Evolutionary conservation across 371 early-diverging fungal genomes (phyloP), one percentile per base, ranked within the genome.

Genomic region (Smittium culicis): DNA sequence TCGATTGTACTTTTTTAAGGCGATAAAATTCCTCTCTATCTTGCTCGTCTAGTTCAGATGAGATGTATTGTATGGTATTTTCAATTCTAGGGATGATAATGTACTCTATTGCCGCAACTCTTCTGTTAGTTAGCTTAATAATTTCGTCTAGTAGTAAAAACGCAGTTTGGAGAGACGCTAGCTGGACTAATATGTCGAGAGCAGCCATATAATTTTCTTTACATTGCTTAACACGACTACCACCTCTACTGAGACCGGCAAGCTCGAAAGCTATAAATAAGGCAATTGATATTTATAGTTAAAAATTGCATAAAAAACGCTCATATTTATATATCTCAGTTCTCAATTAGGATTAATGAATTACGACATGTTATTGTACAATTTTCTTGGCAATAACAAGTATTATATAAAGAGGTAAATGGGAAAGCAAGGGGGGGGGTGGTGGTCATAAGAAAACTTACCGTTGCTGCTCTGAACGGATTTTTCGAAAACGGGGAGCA

Each of bases 11-110:
- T 80, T 96, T 98, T 80, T 98, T 98, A 71, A 98, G 79, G 73
- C 96, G 83, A 77, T 94, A 99, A 81, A 99, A 99, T 73, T 99
- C 99, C 80, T 99, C 99, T 77, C 99, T 87, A 75, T 99, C 99
- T 81, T 91, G 91, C 77, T 99, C 99, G 74, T 99, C 99, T 65
- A 99, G 84, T 79, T 99, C 99, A 32, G 96, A 91, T 61, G 86
- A 87, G 70, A 99, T 96, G 76, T 94, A 96, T 70, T 83, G 85
- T 74, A 99, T 94, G 59, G 99, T 99, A 81, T 98, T 99, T 73
- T 99, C 96, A 67, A 96, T 86, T 66, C 89, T 88, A 35, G 99
- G 99, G 68, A 99, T 99, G 71, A 99, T 92, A 54, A 97, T 93
- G 76, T 93, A 91, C 76, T 99, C 99, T 72, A 99, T 94, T 14